A percentile compares a stretch with the other conserved stretches of the same genome.
Evolutionary conservation across 2,329 filamentous ascomycete genomes (phyloP).

Genomic region (Hyphodiscus sp.): DNA sequence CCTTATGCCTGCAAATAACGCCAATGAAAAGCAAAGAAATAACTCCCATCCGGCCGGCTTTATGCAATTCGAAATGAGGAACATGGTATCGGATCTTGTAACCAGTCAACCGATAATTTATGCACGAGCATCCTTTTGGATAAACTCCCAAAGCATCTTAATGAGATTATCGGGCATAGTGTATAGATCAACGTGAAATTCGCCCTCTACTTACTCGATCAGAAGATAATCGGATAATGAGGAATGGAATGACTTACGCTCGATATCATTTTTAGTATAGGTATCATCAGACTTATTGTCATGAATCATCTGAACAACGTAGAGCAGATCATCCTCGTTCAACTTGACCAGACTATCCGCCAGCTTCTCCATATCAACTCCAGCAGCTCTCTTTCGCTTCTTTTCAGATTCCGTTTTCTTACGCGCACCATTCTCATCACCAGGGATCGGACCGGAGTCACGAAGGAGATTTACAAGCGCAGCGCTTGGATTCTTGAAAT

Average conservation of each 20-base stretch:
- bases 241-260: constrained; percentile 55
- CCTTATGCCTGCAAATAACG: not conserved
- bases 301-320: constrained; percentile 96
- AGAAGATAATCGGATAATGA: constrained; percentile 3
- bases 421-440: constrained; percentile 63
- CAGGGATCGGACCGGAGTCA: constrained; percentile 80
- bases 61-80: not conserved
- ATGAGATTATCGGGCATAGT: constrained; percentile 87
- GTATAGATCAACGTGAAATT: constrained; percentile 97
- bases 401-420: constrained; percentile 54
- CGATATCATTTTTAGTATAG: constrained; percentile 95
- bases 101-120: not conserved
- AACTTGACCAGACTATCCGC: constrained; percentile 87
- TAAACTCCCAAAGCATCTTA: constrained; percentile 94
- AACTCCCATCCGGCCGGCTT: not conserved
- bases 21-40: not conserved
- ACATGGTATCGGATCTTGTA: not conserved
- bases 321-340: constrained; percentile 84
- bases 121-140: constrained; percentile 21
- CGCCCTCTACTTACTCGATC: constrained; percentile 57
- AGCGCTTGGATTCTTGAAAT: constrained; percentile 89
- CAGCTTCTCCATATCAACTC: constrained; percentile 89
- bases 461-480: constrained; percentile 72
- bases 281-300: constrained; percentile 93
- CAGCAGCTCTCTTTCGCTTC: constrained; percentile 64